These are phyloP conservation scores for Blastocrithidia nonstop DNA, from an alignment of 208 protist genomes.

Conservation along the genomic window DNA sequence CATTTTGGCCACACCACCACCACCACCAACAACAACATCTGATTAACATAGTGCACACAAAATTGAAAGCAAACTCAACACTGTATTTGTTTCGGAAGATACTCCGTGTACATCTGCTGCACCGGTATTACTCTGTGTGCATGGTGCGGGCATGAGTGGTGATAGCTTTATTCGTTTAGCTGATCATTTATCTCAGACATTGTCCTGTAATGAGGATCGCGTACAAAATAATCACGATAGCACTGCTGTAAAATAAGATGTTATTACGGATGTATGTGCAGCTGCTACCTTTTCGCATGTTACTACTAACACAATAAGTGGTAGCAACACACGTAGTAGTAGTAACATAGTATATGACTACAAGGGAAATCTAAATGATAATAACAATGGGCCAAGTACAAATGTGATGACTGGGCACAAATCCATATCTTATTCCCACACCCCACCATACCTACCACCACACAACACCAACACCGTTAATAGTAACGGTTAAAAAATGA, in stretches of 20 bases:
- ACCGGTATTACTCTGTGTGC: conserved; percentile 76
- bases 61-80: no score
- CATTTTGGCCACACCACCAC: not conserved
- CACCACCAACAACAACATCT: not conserved
- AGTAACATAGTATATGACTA: not conserved
- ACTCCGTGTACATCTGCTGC: conserved; percentile 3
- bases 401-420: no score
- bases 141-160: conserved; percentile 79
- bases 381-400: no score
- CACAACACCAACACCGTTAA: no score
- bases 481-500: no score
- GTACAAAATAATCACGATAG: not conserved
- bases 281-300: not conserved
- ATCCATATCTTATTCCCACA: no score
- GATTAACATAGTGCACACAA: not conserved
- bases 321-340: not conserved
- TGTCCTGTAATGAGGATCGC: not conserved
- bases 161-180: conserved; percentile 52
- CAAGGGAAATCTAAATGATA: no score
- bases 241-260: not conserved
- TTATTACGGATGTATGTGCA: not conserved
- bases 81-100: not conserved
- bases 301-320: not conserved
- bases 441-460: no score
- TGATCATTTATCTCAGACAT: conserved; percentile 11